phyloP scores from a whole-genome alignment of 208 protist genomes.

The Vickermania spadyakhi region DNA sequence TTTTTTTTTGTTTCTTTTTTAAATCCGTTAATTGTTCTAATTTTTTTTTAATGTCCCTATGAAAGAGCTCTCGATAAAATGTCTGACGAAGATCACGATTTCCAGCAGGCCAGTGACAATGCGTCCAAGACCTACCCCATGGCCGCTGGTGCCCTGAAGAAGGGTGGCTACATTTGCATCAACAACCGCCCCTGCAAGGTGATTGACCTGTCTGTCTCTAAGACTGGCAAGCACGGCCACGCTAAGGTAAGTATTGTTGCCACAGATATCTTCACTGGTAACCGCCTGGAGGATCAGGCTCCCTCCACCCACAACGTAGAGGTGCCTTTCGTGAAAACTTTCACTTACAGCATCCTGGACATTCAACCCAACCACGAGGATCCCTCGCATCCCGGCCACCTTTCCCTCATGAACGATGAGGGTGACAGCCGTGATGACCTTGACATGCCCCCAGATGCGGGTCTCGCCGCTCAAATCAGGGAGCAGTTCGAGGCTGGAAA shows the following conservation, averaged over 20 bases:
- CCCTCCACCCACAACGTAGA: slow-evolving; percentile 97
- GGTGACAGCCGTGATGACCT: slow-evolving; percentile 94
- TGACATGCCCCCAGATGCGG: slow-evolving; percentile 87
- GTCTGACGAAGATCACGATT: slow-evolving; percentile 70
- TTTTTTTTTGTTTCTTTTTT: too few species aligned
- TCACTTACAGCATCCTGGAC: slow-evolving; percentile 93
- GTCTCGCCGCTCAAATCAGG: slow-evolving; percentile 85
- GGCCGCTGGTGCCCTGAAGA: slow-evolving; percentile 84
- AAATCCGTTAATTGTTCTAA: slow-evolving; percentile 1
- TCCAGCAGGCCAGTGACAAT: slow-evolving; percentile 53
- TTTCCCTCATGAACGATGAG: slow-evolving; percentile 90
- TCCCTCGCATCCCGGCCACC: slow-evolving; percentile 40
- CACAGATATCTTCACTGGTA: slow-evolving; percentile 98
- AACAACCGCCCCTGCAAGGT: slow-evolving; percentile 95
- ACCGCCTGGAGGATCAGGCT: slow-evolving; percentile 97
- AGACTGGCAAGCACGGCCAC: slow-evolving; percentile 99
- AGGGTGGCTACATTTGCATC: slow-evolving; percentile 85
- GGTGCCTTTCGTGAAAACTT: slow-evolving; percentile 92
- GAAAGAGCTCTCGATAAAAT: too few species aligned
- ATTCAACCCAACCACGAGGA: slow-evolving; percentile 88
- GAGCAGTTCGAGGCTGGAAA: slow-evolving; percentile 90
- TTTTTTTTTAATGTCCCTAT: slow-evolving; percentile 9
- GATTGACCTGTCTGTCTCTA: slow-evolving; percentile 97
- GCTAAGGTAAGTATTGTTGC: slow-evolving; percentile 97
- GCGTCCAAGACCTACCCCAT: slow-evolving; percentile 82